Conservation (phyloP, 148 eudicot species). For the Selenicereus undatus region DNA sequence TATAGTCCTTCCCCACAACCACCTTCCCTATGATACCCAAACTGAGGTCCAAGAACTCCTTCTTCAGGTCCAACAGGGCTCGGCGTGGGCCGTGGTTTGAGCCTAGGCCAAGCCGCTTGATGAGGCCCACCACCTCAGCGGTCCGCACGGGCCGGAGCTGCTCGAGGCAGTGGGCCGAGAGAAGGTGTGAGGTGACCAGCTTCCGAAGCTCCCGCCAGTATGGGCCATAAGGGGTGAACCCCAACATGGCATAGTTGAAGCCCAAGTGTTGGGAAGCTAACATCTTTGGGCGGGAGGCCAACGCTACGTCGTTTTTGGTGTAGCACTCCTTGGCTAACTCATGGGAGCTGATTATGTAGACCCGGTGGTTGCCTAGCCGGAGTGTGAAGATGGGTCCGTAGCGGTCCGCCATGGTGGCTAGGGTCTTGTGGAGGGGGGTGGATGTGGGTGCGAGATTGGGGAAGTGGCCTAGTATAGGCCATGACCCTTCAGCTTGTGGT, state of each 20-base stretch:
- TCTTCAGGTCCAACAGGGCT: not conserved
- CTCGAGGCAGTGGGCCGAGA: slow-evolving; percentile 13
- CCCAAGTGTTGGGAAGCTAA: slow-evolving; percentile 14
- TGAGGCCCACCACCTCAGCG: not conserved
- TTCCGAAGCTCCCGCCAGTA: slow-evolving; percentile 24
- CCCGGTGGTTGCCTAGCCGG: not conserved
- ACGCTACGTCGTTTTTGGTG: slow-evolving; percentile 7
- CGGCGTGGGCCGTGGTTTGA: not conserved
- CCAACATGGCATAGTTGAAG: slow-evolving; percentile 20
- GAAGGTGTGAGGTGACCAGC: not conserved
- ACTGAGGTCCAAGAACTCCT: not conserved
- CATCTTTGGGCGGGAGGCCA: not conserved
- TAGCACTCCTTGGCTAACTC: slow-evolving; percentile 5
- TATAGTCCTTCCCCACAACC: not conserved
- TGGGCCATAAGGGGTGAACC: slow-evolving; percentile 15
- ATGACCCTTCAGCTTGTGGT: not conserved
- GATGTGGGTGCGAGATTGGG: not conserved
- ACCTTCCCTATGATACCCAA: slow-evolving; percentile 1
- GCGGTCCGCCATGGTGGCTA: slow-evolving; percentile 1
- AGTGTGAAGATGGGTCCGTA: slow-evolving; percentile 7
- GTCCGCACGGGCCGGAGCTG: not conserved
- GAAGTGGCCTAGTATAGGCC: slow-evolving; percentile 3
- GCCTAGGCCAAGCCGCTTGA: not conserved
- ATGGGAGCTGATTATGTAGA: not conserved
- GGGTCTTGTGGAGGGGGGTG: not conserved